A percentile compares a stretch with the other conserved stretches of the same genome.
phyloP scores from a whole-genome alignment of 768 basidiomycete genomes.

The Hemileccinum rubropunctum region DNA sequence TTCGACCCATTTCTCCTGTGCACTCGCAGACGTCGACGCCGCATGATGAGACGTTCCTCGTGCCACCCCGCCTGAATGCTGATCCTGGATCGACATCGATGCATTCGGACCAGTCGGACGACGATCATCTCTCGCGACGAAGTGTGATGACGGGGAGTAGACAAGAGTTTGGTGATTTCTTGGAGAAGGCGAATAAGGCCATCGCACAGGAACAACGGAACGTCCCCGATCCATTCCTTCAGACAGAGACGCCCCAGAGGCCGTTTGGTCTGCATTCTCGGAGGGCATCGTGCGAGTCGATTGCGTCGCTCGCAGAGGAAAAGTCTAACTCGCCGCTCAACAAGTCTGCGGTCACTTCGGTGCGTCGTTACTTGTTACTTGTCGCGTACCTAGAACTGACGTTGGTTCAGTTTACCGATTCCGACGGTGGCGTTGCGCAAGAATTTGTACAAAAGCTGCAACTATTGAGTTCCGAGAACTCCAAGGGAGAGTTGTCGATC shows the following conservation, averaged over 20 bases:
- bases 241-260: slow-evolving; percentile 56
- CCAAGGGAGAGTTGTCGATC: slow-evolving; percentile 87
- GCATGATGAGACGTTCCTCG: slow-evolving; percentile 40
- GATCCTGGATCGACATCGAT: slow-evolving; percentile 23
- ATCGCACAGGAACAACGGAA: slow-evolving; percentile 79
- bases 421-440: slow-evolving; percentile 87
- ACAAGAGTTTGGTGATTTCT: slow-evolving; percentile 70
- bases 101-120: slow-evolving; percentile 56
- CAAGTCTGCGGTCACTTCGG: slow-evolving; percentile 81
- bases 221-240: slow-evolving; percentile 82
- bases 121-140: slow-evolving; percentile 51
- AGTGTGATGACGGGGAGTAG: slow-evolving; percentile 25
- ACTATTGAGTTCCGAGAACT: slow-evolving; percentile 76
- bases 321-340: slow-evolving; percentile 89
- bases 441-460: slow-evolving; percentile 88
- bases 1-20: slow-evolving; percentile 54
- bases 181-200: slow-evolving; percentile 80
- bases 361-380: slow-evolving; percentile 32
- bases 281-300: slow-evolving; percentile 84
- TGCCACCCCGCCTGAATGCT: slow-evolving; percentile 32
- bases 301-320: slow-evolving; percentile 88
- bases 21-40: slow-evolving; percentile 61
- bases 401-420: slow-evolving; percentile 75
- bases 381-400: neutral
- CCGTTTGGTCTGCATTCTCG: slow-evolving; percentile 84